Evolutionary conservation across 805 yeast genomes (phyloP).

Genomic region (Dipodascopsis tothii): DNA sequence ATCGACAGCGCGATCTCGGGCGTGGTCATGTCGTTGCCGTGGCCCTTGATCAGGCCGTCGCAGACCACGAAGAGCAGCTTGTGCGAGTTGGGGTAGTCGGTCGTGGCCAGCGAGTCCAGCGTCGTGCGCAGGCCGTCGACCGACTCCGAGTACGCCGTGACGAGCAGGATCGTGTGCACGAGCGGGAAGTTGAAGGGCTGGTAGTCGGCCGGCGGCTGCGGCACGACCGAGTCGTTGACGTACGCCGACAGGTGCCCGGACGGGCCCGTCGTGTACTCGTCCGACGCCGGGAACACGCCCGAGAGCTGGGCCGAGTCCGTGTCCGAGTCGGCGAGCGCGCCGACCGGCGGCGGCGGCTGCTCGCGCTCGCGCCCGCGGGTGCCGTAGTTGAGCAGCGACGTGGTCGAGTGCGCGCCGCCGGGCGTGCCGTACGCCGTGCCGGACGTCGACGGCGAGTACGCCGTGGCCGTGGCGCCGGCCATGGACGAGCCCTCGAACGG

Average conservation of each 20-base stretch:
- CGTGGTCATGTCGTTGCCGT: constrained; percentile 80
- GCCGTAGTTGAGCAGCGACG: constrained; percentile 4
- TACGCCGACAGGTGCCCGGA: not conserved
- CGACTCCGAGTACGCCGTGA: constrained; percentile 94
- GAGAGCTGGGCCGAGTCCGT: constrained; percentile 12
- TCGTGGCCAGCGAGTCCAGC: constrained; percentile 85
- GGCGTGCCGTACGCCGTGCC: constrained; percentile 2
- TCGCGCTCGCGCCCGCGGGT: constrained; percentile 14
- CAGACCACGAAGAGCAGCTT: constrained; percentile 77
- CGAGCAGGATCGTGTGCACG: constrained; percentile 63
- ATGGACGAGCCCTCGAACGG: constrained; percentile 4
- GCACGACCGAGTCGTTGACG: constrained; percentile 64
- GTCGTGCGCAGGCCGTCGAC: constrained; percentile 79
- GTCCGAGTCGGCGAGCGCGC: constrained; percentile 2
- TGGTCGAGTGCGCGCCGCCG: constrained; percentile 2
- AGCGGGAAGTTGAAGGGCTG: constrained; percentile 83
- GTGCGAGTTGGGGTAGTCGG: constrained; percentile 93
- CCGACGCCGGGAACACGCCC: constrained; percentile 8
- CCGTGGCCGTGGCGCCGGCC: constrained; percentile 4
- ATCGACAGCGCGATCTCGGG: constrained; percentile 82
- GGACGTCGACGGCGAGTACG: constrained; percentile 6
- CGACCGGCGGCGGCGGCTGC: constrained; percentile 14
- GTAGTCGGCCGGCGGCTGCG: constrained; percentile 84
- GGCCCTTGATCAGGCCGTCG: constrained; percentile 91
- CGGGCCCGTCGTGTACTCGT: not conserved